Conservation (phyloP, 2,329 filamentous ascomycete species). For the Microcera coccophila region DNA sequence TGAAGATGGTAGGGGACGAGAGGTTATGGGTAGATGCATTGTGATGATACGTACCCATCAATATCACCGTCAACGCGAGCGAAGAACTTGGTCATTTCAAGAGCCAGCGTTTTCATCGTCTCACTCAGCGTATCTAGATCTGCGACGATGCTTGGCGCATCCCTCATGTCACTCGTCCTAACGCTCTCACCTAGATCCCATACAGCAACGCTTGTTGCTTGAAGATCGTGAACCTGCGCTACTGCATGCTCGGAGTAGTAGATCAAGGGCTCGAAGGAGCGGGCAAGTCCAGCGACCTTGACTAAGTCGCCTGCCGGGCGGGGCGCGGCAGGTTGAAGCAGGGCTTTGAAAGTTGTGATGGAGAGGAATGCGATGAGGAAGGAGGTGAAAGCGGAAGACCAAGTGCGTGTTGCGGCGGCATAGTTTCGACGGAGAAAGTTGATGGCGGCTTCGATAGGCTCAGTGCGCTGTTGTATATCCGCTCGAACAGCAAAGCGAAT, state of each 20-base stretch:
- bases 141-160: constrained; percentile 77
- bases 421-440: constrained; percentile 59
- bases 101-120: constrained; percentile 75
- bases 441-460: constrained; percentile 73
- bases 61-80: constrained; percentile 90
- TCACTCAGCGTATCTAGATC: constrained; percentile 84
- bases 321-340: constrained; percentile 63
- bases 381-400: constrained; percentile 62
- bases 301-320: constrained; percentile 62
- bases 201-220: constrained; percentile 87
- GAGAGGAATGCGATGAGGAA: constrained; percentile 60
- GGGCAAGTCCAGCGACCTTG: constrained; percentile 84
- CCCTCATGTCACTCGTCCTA: constrained; percentile 84
- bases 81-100: constrained; percentile 88
- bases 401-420: constrained; percentile 62
- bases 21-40: not conserved
- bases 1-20: constrained; percentile 9
- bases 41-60: constrained; percentile 59
- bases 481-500: constrained; percentile 84
- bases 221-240: constrained; percentile 78
- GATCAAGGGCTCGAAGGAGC: constrained; percentile 89
- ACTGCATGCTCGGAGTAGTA: constrained; percentile 91
- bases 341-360: constrained; percentile 58
- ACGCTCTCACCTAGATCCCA: constrained; percentile 94
- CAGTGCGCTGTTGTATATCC: constrained; percentile 82